These are phyloP conservation scores for Pichiaceae sp. DNA, from an alignment of 1,139 yeast species.

Conservation along the genomic window DNA sequence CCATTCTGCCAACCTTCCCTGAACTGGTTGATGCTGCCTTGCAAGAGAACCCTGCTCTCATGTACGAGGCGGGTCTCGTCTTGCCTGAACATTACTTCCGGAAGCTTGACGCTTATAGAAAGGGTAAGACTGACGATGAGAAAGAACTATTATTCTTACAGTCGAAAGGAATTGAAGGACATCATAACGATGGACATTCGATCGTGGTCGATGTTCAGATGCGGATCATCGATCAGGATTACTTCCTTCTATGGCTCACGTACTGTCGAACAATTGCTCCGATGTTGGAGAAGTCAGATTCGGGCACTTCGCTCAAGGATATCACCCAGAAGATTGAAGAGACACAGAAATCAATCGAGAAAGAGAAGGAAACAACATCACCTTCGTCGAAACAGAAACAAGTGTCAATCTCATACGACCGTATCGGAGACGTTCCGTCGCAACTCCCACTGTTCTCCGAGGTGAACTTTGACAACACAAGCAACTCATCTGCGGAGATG, in stretches of 20 bases:
- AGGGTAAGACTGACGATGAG: constrained; percentile 17
- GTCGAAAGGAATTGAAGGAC: constrained; percentile 59
- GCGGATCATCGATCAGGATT: constrained; percentile 54
- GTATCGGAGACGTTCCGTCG: constrained; percentile 1
- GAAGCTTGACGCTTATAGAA: constrained; percentile 32
- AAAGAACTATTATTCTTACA: constrained; percentile 42
- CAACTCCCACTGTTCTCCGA: constrained; percentile 3
- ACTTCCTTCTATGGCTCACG: constrained; percentile 78
- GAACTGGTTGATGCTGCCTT: constrained; percentile 43
- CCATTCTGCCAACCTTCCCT: constrained; percentile 59
- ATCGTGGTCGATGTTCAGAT: constrained; percentile 72
- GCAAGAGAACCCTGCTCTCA: constrained; percentile 31
- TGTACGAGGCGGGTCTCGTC: constrained; percentile 45
- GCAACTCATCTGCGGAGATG: constrained; percentile 6
- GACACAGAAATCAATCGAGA: constrained; percentile 1
- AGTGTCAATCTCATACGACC: not conserved
- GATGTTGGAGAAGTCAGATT: not conserved
- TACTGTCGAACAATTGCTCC: constrained; percentile 44
- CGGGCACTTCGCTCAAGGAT: constrained; percentile 1
- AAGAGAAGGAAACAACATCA: constrained; percentile 3
- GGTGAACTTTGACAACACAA: constrained; percentile 3
- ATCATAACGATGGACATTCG: constrained; percentile 59
- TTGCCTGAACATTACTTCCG: constrained; percentile 88
- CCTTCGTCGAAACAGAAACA: too few relatives aligned
- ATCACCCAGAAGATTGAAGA: constrained; percentile 4